Evolutionary conservation across 148 eudicot genomes (phyloP).

Genomic region (Pharnaceum exiguum): DNA sequence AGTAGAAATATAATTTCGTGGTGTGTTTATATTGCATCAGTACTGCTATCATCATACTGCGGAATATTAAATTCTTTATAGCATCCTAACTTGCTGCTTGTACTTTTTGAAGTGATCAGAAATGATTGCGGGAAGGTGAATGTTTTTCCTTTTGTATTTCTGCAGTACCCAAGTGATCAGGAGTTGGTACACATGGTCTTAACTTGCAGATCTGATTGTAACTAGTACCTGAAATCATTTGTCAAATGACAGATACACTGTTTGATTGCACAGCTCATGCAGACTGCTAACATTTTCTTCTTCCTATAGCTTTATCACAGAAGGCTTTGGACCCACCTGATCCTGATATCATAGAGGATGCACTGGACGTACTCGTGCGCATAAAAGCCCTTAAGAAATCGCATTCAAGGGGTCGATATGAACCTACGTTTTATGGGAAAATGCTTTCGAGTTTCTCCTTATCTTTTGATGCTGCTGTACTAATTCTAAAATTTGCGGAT

Average conservation of each 20-base stretch:
- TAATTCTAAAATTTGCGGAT: constrained; percentile 71
- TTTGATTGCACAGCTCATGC: constrained; percentile 5
- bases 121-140: no score
- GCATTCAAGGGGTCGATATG: constrained; percentile 70
- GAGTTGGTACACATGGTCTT: no score
- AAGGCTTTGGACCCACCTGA: constrained; percentile 87
- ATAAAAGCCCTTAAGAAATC: constrained; percentile 57
- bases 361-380: constrained; percentile 52
- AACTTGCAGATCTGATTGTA: no score
- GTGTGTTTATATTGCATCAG: neutral
- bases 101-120: no score
- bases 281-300: neutral
- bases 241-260: neutral
- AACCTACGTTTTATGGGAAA: constrained; percentile 87
- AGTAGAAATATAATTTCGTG: neutral
- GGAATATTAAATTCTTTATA: no score
- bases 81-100: no score
- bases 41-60: no score
- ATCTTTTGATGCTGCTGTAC: constrained; percentile 80
- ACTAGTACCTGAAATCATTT: no score
- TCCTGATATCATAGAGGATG: constrained; percentile 64
- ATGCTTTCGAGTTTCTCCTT: constrained; percentile 73
- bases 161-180: no score
- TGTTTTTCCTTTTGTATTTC: no score
- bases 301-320: constrained; percentile 55